These are phyloP conservation scores for Fomitopsis pulvina DNA, from an alignment of 768 basidiomycete genomes.

Conservation along the genomic window DNA sequence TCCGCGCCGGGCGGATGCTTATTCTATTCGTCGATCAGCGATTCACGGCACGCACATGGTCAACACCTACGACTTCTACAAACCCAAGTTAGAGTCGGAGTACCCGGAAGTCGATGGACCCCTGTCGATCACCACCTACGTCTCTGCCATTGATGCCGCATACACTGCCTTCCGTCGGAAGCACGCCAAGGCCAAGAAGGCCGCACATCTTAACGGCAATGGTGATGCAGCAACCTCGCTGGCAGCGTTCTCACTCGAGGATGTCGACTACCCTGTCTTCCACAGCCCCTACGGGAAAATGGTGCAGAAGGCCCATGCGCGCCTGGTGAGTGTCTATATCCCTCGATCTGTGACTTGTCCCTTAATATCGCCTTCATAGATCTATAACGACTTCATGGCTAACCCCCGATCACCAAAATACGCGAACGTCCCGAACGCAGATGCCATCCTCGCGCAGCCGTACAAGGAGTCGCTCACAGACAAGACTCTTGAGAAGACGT, in stretches of 20 bases:
- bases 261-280: constrained; percentile 91
- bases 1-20: background rate
- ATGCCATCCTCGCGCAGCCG: constrained; percentile 58
- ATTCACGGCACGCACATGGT: constrained; percentile 96
- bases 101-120: constrained; percentile 98
- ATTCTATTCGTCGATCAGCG: constrained; percentile 53
- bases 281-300: constrained; percentile 99
- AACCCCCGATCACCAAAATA: constrained; percentile 66
- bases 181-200: constrained; percentile 58
- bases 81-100: constrained; percentile 91
- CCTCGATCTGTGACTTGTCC: background rate
- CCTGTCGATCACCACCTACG: constrained; percentile 91
- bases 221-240: constrained; percentile 32
- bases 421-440: constrained; percentile 63
- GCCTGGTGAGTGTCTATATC: constrained; percentile 41
- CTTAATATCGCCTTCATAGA: constrained; percentile 9
- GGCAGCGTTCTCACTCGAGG: constrained; percentile 63
- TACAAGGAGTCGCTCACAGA: constrained; percentile 79
- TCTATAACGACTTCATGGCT: constrained; percentile 88
- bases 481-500: constrained; percentile 93
- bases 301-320: constrained; percentile 94
- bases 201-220: constrained; percentile 22
- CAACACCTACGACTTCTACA: constrained; percentile 99
- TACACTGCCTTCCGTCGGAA: constrained; percentile 85
- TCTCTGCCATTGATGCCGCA: constrained; percentile 86